phyloP scores from a whole-genome alignment of 2,329 filamentous ascomycete species.

The Botryotinia narcissicola region DNA sequence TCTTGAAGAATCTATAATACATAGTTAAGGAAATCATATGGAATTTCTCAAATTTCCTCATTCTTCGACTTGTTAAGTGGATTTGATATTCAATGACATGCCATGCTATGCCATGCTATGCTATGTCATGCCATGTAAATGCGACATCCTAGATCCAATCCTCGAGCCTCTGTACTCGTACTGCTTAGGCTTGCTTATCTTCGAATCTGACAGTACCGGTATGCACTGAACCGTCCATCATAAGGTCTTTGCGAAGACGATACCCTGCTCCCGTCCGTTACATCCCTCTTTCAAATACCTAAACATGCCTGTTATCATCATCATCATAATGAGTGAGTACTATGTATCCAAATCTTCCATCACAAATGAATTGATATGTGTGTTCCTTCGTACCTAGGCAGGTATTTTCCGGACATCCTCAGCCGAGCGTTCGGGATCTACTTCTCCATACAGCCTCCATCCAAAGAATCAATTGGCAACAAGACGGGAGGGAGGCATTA shows the following conservation, averaged over 20 bases:
- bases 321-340: background rate
- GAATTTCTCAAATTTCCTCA: background rate
- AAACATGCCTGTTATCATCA: background rate
- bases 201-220: background rate
- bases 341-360: background rate
- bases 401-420: background rate
- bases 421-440: background rate
- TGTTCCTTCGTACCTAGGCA: too few species aligned
- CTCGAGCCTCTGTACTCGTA: background rate
- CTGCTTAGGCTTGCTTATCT: background rate
- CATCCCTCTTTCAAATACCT: background rate
- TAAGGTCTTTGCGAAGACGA: background rate
- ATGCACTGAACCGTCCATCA: background rate
- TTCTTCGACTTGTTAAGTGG: too few species aligned
- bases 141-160: background rate
- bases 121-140: background rate
- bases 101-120: too few species aligned
- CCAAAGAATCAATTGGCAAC: background rate
- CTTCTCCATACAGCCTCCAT: background rate
- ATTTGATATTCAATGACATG: background rate
- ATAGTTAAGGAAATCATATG: background rate
- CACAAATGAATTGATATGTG: background rate
- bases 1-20: background rate
- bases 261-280: background rate
- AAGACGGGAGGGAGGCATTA: background rate